Conservation (phyloP, 495 filamentous ascomycete genomes). For the Penicillium bovifimosum region DNA sequence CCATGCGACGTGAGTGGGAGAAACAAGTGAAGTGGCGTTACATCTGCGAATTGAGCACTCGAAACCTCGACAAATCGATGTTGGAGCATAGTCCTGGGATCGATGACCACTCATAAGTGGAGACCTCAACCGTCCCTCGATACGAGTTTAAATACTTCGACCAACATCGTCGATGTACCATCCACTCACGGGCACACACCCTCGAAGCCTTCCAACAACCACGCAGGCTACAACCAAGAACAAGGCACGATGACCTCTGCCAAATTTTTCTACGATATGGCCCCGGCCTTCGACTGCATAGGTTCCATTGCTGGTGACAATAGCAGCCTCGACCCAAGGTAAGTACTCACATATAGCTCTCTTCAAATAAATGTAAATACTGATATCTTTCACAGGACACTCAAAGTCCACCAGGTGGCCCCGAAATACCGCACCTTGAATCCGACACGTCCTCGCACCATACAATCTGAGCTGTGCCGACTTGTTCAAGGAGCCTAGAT, state of each 20-base stretch:
- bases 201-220: neutral
- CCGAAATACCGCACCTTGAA: neutral
- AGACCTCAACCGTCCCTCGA: too few relatives aligned
- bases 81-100: too few relatives aligned
- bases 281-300: neutral
- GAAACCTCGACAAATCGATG: too few relatives aligned
- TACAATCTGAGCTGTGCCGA: neutral
- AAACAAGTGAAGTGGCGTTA: too few relatives aligned
- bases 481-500: too few relatives aligned
- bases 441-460: neutral
- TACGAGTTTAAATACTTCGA: too few relatives aligned
- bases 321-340: slow-evolving; percentile 1
- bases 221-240: neutral
- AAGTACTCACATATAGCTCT: neutral
- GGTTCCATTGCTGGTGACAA: neutral
- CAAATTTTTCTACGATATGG: neutral
- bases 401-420: neutral
- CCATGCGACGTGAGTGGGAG: too few relatives aligned
- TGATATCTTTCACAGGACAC: neutral
- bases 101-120: too few relatives aligned
- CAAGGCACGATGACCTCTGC: neutral
- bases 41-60: too few relatives aligned
- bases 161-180: neutral
- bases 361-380: neutral
- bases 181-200: neutral